Evolutionary conservation across 2,329 filamentous ascomycete species (phyloP).

Genomic region (Parastagonospora avenae): DNA sequence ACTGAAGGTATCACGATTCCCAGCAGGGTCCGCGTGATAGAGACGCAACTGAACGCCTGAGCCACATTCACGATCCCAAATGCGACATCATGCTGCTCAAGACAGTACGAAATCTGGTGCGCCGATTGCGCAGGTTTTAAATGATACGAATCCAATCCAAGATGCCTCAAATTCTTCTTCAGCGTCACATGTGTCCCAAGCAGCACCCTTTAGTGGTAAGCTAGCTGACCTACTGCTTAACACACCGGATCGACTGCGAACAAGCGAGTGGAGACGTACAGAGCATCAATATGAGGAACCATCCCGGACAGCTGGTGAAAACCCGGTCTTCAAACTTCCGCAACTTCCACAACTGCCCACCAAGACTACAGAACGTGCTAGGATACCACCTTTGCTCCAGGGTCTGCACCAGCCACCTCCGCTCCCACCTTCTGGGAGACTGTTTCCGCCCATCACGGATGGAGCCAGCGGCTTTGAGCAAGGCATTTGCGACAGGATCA

Average conservation of each 20-base stretch:
- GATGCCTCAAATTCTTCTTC: slow-evolving; percentile 12
- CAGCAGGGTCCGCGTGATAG: too few relatives aligned
- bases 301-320: slow-evolving; percentile 19
- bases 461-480: slow-evolving; percentile 42
- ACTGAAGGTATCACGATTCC: too few relatives aligned
- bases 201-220: slow-evolving; percentile 34
- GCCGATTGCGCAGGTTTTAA: slow-evolving; percentile 44
- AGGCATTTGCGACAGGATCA: slow-evolving; percentile 23
- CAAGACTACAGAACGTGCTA: slow-evolving; percentile 39
- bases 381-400: slow-evolving; percentile 59
- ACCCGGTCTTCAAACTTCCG: slow-evolving; percentile 43
- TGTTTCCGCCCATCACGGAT: slow-evolving; percentile 65
- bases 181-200: slow-evolving; percentile 13
- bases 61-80: background rate
- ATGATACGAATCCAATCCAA: slow-evolving; percentile 26
- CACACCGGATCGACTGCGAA: slow-evolving; percentile 16
- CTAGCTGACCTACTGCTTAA: slow-evolving; percentile 36
- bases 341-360: slow-evolving; percentile 44
- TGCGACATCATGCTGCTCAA: slow-evolving; percentile 2
- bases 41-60: too few relatives aligned
- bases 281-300: slow-evolving; percentile 22
- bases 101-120: slow-evolving; percentile 29
- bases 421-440: slow-evolving; percentile 55
- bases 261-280: slow-evolving; percentile 25
- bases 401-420: slow-evolving; percentile 68